Evolutionary conservation across 257 asterid genomes (phyloP).

Genomic region (Solanum bulbocastanum): DNA sequence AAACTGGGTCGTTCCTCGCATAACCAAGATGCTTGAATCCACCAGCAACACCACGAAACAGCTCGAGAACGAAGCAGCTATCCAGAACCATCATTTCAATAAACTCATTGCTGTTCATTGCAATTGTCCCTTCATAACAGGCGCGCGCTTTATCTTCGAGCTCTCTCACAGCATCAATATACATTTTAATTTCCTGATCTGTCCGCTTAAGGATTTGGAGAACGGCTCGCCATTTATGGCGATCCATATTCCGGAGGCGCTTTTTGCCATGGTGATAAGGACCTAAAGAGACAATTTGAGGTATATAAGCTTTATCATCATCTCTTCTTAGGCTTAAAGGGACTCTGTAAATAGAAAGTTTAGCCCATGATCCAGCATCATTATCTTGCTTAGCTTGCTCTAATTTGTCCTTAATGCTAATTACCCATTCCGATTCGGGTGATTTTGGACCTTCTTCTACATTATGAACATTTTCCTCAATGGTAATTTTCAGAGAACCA

Average conservation of each 20-base stretch:
- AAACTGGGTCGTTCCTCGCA: constrained; percentile 64
- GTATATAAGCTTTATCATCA: constrained; percentile 70
- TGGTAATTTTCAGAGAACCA: constrained; percentile 9
- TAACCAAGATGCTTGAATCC: constrained; percentile 60
- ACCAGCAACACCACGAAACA: constrained; percentile 57
- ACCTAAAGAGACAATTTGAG: constrained; percentile 66
- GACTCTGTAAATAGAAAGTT: constrained; percentile 53
- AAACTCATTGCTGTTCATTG: constrained; percentile 56
- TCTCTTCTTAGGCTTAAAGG: constrained; percentile 54
- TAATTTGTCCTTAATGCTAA: constrained; percentile 52
- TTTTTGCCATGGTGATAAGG: constrained; percentile 66
- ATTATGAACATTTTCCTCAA: constrained; percentile 4
- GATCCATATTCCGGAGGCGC: constrained; percentile 58
- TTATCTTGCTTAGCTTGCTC: constrained; percentile 55
- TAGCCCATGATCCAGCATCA: constrained; percentile 51
- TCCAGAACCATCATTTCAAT: constrained; percentile 82
- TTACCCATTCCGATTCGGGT: constrained; percentile 53
- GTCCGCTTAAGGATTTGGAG: constrained; percentile 47
- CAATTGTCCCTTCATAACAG: constrained; percentile 57
- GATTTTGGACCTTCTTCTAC: constrained; percentile 20
- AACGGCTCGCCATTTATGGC: constrained; percentile 77
- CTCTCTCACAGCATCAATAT: constrained; percentile 40
- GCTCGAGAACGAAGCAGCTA: constrained; percentile 60
- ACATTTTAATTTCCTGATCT: constrained; percentile 31
- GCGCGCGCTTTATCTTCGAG: constrained; percentile 54